phyloP scores from a whole-genome alignment of 1,284 basidiomycete species.

The Heterobasidion irregulare region DNA sequence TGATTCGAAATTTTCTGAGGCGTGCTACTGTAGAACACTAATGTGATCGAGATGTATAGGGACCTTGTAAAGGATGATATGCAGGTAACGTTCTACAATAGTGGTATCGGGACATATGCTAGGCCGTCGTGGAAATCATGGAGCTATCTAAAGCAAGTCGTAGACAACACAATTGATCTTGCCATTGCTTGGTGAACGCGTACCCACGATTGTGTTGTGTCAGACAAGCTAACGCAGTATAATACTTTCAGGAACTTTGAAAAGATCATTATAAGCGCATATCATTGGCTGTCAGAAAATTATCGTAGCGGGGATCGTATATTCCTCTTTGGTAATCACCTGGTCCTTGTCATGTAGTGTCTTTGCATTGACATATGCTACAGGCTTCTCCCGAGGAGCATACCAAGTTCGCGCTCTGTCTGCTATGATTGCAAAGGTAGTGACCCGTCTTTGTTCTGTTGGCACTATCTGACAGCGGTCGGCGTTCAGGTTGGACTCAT shows the following conservation, averaged over 20 bases:
- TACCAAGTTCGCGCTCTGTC: conserved; percentile 29
- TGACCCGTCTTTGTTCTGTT: neutral
- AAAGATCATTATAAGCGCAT: conserved; percentile 24
- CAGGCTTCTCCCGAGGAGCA: conserved; percentile 31
- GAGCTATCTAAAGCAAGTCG: conserved; percentile 10
- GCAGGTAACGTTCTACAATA: conserved; percentile 30
- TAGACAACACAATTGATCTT: conserved; percentile 17
- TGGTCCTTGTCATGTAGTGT: neutral
- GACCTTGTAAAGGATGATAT: conserved; percentile 11
- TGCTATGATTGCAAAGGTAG: conserved; percentile 26
- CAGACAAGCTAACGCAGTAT: neutral
- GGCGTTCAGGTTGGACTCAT: conserved; percentile 23
- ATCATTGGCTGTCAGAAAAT: conserved; percentile 29
- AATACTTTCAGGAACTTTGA: conserved; percentile 22
- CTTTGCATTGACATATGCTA: neutral
- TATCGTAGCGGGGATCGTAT: conserved; percentile 26
- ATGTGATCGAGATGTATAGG: conserved; percentile 17
- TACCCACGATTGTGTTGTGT: neutral
- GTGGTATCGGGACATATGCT: conserved; percentile 31
- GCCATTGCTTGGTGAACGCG: conserved; percentile 20
- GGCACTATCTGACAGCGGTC: neutral
- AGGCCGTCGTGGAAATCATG: conserved; percentile 14
- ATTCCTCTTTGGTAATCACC: conserved; percentile 25
- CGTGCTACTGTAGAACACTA: conserved; percentile 13
- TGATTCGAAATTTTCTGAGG: neutral